These are phyloP conservation scores for Aureobasidium sp. DNA, from an alignment of 2,329 filamentous ascomycete genomes.

Conservation along the genomic window DNA sequence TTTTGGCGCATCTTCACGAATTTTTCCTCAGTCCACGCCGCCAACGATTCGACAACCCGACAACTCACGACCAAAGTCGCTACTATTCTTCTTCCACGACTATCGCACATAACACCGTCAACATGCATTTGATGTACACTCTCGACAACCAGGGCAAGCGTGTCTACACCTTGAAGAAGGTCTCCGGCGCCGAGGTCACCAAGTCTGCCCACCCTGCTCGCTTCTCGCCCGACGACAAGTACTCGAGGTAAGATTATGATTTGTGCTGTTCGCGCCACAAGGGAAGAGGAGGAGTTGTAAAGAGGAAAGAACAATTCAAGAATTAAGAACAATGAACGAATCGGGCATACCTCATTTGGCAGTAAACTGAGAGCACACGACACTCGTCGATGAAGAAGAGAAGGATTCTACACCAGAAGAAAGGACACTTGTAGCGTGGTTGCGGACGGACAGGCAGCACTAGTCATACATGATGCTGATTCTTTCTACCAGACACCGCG, in stretches of 20 bases:
- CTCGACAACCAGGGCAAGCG: slow-evolving; percentile 75
- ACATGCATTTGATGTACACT: slow-evolving; percentile 78
- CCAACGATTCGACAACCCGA: background rate
- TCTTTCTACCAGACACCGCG: slow-evolving; percentile 59
- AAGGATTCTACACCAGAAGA: too few relatives aligned
- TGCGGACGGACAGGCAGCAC: too few relatives aligned
- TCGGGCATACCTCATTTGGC: too few relatives aligned
- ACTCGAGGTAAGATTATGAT: slow-evolving; percentile 53
- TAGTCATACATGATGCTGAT: too few relatives aligned
- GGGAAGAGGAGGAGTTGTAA: background rate
- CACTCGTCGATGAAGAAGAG: background rate
- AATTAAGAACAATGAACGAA: too few relatives aligned
- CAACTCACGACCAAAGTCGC: background rate
- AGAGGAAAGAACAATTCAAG: too few relatives aligned
- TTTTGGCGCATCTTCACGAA: background rate
- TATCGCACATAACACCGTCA: slow-evolving; percentile 8
- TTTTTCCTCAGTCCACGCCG: background rate
- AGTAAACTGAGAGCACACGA: background rate
- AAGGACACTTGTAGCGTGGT: too few relatives aligned
- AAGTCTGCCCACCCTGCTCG: slow-evolving; percentile 93
- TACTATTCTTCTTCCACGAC: background rate
- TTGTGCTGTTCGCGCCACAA: background rate
- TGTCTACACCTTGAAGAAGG: slow-evolving; percentile 91
- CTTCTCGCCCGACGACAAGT: slow-evolving; percentile 98
- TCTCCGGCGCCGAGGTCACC: slow-evolving; percentile 71